Conservation (phyloP, 169 alveolate species). For the Plasmodium inui region DNA sequence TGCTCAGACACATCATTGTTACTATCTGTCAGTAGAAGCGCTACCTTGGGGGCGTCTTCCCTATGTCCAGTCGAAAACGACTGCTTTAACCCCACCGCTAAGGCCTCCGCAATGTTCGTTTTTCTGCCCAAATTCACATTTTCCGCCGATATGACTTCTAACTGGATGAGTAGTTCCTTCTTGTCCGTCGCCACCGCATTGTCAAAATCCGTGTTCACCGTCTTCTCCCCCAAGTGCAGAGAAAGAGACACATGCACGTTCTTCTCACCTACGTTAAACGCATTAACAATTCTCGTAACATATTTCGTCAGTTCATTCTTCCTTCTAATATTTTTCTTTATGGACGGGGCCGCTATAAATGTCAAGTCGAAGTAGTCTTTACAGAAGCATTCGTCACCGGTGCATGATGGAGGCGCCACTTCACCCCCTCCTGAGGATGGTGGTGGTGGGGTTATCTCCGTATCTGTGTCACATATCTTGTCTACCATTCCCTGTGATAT, state of each 20-base stretch:
- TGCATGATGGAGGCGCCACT: neutral
- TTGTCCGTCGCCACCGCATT: slow-evolving; percentile 4
- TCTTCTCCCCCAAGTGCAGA: slow-evolving; percentile 19
- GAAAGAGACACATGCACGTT: slow-evolving; percentile 40
- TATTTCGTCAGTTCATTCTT: neutral
- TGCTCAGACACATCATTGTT: slow-evolving; percentile 44
- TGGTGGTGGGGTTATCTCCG: slow-evolving; percentile 1
- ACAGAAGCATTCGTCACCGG: slow-evolving; percentile 44
- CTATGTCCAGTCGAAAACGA: slow-evolving; percentile 55
- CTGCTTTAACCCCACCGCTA: slow-evolving; percentile 43
- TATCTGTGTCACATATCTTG: slow-evolving; percentile 57
- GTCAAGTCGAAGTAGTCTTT: slow-evolving; percentile 53
- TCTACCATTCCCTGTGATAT: slow-evolving; percentile 41
- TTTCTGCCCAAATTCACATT: neutral
- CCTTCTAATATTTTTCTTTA: neutral
- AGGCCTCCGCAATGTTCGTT: slow-evolving; percentile 39
- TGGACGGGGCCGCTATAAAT: slow-evolving; percentile 38
- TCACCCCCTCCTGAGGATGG: neutral
- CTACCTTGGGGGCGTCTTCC: slow-evolving; percentile 49
- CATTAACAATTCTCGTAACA: slow-evolving; percentile 20
- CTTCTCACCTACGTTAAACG: slow-evolving; percentile 12
- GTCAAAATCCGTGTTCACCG: slow-evolving; percentile 3
- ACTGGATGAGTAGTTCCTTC: slow-evolving; percentile 13
- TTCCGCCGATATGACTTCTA: slow-evolving; percentile 1
- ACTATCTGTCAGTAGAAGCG: slow-evolving; percentile 51